Percentiles rank a stretch among this genome's conserved stretches.
Evolutionary conservation across 805 yeast genomes (phyloP).

Genomic region (Candida silvicultrix): DNA sequence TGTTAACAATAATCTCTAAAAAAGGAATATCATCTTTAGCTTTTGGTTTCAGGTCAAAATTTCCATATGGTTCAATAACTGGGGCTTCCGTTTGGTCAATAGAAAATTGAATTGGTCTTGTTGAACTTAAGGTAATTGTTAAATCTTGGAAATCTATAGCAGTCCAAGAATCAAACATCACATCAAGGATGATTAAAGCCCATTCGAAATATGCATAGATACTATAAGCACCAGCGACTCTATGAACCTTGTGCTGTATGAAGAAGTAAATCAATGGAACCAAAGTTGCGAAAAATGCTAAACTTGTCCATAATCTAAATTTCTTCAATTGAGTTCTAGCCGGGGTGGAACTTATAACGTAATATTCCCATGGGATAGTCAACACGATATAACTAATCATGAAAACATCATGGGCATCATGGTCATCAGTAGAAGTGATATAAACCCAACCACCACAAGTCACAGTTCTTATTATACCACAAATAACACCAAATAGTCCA

Average conservation of each 20-base stretch:
- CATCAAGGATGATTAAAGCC: conserved; percentile 77
- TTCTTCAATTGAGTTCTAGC: conserved; percentile 40
- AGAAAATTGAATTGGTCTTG: conserved; percentile 12
- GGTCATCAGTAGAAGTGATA: conserved; percentile 95
- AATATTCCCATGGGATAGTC: conserved; percentile 86
- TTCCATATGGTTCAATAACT: not conserved
- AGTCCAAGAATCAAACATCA: conserved; percentile 80
- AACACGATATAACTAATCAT: conserved; percentile 87
- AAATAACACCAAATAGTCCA: conserved; percentile 37
- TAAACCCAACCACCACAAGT: conserved; percentile 99
- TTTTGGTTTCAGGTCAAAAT: conserved; percentile 14
- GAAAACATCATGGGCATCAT: conserved; percentile 91
- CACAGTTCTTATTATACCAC: conserved; percentile 84
- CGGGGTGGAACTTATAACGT: conserved; percentile 51
- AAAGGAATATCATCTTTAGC: conserved; percentile 20
- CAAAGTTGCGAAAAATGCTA: conserved; percentile 61
- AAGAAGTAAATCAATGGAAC: conserved; percentile 84
- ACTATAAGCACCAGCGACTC: conserved; percentile 90
- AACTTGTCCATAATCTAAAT: conserved; percentile 46
- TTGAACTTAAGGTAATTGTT: conserved; percentile 32
- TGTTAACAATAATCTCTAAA: conserved; percentile 35
- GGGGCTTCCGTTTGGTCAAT: conserved; percentile 9
- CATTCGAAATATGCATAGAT: conserved; percentile 93
- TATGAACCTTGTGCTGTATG: conserved; percentile 88
- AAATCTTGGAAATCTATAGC: conserved; percentile 61